Percentiles rank a stretch among this genome's conserved stretches.
Evolutionary conservation across 1,139 yeast species (phyloP).

Genomic region (Pichia sp.): DNA sequence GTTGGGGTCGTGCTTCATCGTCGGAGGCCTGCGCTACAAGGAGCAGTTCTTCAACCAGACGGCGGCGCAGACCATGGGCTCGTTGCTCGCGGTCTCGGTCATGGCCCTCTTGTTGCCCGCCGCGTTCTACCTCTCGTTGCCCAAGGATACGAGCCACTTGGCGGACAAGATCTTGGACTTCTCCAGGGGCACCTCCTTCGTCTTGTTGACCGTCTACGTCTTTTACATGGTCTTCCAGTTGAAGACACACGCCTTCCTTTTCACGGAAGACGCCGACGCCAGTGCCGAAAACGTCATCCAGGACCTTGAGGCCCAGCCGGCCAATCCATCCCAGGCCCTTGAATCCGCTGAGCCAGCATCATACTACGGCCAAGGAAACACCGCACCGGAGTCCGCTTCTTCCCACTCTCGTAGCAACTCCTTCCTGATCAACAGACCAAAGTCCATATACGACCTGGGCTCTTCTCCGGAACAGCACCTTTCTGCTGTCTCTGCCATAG

Average conservation of each 20-base stretch:
- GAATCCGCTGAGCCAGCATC: neutral
- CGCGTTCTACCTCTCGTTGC: constrained; percentile 85
- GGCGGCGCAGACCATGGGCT: constrained; percentile 96
- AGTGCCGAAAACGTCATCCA: constrained; percentile 12
- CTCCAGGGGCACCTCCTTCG: constrained; percentile 82
- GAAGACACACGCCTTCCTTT: constrained; percentile 70
- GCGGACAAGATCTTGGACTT: constrained; percentile 60
- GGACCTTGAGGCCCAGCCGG: constrained; percentile 33
- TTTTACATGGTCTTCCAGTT: constrained; percentile 83
- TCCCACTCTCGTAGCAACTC: constrained; percentile 17
- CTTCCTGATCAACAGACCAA: constrained; percentile 27
- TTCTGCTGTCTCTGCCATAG: constrained; percentile 40
- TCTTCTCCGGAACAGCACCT: constrained; percentile 34
- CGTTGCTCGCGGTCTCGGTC: constrained; percentile 85
- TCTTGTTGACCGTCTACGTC: constrained; percentile 71
- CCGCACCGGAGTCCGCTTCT: neutral
- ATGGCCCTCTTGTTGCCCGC: constrained; percentile 91
- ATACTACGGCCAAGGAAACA: constrained; percentile 5
- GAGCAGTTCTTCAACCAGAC: constrained; percentile 92
- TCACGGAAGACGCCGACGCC: constrained; percentile 38
- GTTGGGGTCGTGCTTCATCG: constrained; percentile 90
- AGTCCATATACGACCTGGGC: constrained; percentile 27
- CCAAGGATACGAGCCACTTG: constrained; percentile 38
- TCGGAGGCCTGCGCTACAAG: constrained; percentile 82
- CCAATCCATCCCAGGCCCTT: constrained; percentile 24